These are phyloP conservation scores for Emericellopsis cladophorae DNA, from an alignment of 2,329 filamentous ascomycete species.

Conservation along the genomic window DNA sequence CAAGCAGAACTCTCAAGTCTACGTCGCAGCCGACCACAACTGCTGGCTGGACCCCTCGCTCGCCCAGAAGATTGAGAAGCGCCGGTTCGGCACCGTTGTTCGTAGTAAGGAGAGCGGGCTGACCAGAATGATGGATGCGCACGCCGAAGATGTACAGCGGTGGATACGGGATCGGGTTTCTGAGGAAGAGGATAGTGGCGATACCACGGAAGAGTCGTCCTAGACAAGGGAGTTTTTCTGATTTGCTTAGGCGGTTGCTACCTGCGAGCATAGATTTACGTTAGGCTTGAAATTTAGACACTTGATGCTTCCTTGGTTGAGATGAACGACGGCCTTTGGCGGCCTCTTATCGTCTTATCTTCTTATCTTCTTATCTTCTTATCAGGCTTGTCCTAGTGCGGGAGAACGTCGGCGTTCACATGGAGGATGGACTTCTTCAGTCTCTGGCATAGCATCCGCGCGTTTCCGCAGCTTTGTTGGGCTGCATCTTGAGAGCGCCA, in stretches of 20 bases:
- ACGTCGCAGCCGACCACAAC: constrained; percentile 60
- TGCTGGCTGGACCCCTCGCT: constrained; percentile 59
- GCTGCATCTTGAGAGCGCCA: neutral
- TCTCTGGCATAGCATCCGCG: too few species aligned
- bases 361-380: too few species aligned
- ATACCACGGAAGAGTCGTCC: neutral
- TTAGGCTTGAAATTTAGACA: too few species aligned
- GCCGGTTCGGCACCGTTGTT: constrained; percentile 46
- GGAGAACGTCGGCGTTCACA: too few species aligned
- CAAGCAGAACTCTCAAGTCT: constrained; percentile 66
- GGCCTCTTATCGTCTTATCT: too few species aligned
- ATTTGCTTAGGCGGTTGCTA: too few species aligned
- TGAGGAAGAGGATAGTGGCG: constrained; percentile 16
- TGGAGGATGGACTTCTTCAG: too few species aligned
- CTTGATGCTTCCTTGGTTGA: too few species aligned
- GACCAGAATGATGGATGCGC: constrained; percentile 42
- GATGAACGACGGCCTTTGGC: too few species aligned
- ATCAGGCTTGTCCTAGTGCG: too few species aligned
- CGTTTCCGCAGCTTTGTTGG: neutral
- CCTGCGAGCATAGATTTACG: too few species aligned
- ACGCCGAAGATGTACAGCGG: constrained; percentile 34
- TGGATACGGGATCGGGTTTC: constrained; percentile 29
- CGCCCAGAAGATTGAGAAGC: constrained; percentile 44
- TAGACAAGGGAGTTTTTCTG: too few species aligned
- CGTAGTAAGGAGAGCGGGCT: constrained; percentile 35